phyloP scores from a whole-genome alignment of 2,329 filamentous ascomycete species.

The Ascochyta fabae region DNA sequence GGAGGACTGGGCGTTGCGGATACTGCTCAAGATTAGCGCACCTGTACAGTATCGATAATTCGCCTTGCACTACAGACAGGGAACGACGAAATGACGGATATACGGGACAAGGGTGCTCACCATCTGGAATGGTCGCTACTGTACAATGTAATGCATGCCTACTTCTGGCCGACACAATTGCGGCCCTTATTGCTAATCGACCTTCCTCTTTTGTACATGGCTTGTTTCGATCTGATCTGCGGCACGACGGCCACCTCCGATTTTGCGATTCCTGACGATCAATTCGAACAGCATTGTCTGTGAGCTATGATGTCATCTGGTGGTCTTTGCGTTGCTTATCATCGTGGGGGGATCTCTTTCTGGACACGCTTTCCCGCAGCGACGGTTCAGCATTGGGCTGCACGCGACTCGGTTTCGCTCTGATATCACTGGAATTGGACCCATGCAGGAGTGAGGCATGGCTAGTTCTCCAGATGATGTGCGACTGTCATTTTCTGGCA shows the following conservation, averaged over 20 bases:
- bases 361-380: background rate
- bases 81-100: conserved; percentile 27
- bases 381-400: background rate
- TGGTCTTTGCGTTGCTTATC: background rate
- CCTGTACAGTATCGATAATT: conserved; percentile 29
- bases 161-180: conserved; percentile 18
- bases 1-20: background rate
- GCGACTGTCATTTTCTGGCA: background rate
- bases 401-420: background rate
- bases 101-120: conserved; percentile 18
- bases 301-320: conserved; percentile 10
- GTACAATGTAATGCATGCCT: conserved; percentile 20
- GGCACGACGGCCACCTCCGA: conserved; percentile 17
- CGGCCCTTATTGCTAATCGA: conserved; percentile 17
- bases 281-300: background rate
- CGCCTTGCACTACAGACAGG: conserved; percentile 25
- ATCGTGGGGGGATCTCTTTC: background rate
- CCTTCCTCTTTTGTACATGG: conserved; percentile 27
- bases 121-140: conserved; percentile 26
- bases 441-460: background rate
- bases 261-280: conserved; percentile 13
- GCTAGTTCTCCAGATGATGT: background rate
- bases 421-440: background rate
- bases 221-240: conserved; percentile 13
- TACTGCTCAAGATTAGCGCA: conserved; percentile 17